Evolutionary conservation across 352 stramenopile genomes (phyloP), one percentile per base, ranked within the genome.

Genomic region (Phytophthora fragariae): DNA sequence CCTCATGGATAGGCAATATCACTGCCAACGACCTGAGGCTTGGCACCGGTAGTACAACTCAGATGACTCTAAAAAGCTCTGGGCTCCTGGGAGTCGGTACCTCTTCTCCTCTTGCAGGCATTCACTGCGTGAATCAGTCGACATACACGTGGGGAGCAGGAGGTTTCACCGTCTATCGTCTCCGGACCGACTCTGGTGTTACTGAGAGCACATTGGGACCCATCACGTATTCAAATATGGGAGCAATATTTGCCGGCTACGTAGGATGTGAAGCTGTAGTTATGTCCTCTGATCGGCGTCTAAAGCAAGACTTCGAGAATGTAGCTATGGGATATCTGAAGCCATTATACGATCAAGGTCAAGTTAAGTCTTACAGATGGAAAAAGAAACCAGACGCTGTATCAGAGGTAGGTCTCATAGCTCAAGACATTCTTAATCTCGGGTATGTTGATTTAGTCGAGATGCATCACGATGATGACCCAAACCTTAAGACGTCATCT

Each of bases 381-480:
- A 46, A 46, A 3, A 46, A 46, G 8, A 10, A 15, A 3, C 37
- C 8, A 46, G 37, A 15, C 24, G 24, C 24, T 29, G 24, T 29
- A 46, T 3, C 8, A 46, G 37, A 46, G 37, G 37, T 46, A 15
- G 37, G 37, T 46, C 14, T 46, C 8, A 46, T 46, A 15, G 37
- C 37, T 15, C 37, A 46, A 46, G 58, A 62, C 15, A n/a, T 68
- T 10, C 37, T 68, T 14, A 35, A 62, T 27, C 24, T 68, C 39
- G 49, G 37, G 1, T 27, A 62, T 50, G 52, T 62, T 17, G 61
- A 68, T 57, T 24, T 35, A n/a, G 62, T 62, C 57, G 62, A 62
- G 39, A 62, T 68, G 33, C 11, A 68, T 37, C 21, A 39, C 46
- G 37, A 53, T 12, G 37, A 68, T 27, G 59, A 66, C 19, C 58